Percentiles rank a stretch among this genome's conserved stretches.
phyloP scores from a whole-genome alignment of 108 stramenopile species.

The Parmales sp. region DNA sequence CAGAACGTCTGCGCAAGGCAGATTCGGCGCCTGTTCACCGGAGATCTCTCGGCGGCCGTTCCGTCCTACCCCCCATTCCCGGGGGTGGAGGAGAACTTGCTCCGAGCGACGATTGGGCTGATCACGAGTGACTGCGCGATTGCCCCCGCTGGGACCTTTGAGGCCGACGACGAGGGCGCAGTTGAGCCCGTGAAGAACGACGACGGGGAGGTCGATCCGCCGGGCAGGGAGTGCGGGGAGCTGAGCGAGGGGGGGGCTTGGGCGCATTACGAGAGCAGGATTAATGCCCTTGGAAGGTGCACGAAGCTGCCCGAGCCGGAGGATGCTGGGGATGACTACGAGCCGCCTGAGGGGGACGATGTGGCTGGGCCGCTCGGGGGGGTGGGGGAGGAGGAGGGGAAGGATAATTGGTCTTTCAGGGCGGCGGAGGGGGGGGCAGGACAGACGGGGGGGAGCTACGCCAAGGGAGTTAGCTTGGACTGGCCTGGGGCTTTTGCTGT shows the following conservation, averaged over 20 bases:
- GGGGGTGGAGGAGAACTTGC: constrained; percentile 27
- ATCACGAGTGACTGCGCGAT: constrained; percentile 30
- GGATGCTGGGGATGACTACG: constrained; percentile 35
- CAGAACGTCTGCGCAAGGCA: constrained; percentile 29
- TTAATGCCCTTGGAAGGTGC: constrained; percentile 33
- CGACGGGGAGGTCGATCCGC: constrained; percentile 31
- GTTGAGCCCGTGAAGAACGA: constrained; percentile 28
- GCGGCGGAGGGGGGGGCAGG: constrained; percentile 32
- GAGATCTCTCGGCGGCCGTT: constrained; percentile 29
- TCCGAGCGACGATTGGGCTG: constrained; percentile 33
- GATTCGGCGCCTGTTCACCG: constrained; percentile 28
- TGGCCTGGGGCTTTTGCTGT: constrained; percentile 42
- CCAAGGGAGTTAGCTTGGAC: constrained; percentile 12
- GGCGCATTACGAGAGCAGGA: constrained; percentile 36
- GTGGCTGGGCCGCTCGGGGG: constrained; percentile 24
- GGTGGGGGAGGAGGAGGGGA: constrained; percentile 29
- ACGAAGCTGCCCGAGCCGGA: constrained; percentile 34
- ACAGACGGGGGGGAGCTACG: constrained; percentile 15
- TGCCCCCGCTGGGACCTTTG: constrained; percentile 37
- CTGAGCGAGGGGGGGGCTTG: constrained; percentile 27
- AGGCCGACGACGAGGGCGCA: constrained; percentile 29
- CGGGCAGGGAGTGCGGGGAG: constrained; percentile 36
- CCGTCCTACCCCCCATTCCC: constrained; percentile 38
- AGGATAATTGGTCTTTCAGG: constrained; percentile 27
- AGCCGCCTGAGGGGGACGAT: constrained; percentile 28